Evolutionary conservation across 2,329 filamentous ascomycete genomes (phyloP).

Genomic region (Xylariaceae sp.): DNA sequence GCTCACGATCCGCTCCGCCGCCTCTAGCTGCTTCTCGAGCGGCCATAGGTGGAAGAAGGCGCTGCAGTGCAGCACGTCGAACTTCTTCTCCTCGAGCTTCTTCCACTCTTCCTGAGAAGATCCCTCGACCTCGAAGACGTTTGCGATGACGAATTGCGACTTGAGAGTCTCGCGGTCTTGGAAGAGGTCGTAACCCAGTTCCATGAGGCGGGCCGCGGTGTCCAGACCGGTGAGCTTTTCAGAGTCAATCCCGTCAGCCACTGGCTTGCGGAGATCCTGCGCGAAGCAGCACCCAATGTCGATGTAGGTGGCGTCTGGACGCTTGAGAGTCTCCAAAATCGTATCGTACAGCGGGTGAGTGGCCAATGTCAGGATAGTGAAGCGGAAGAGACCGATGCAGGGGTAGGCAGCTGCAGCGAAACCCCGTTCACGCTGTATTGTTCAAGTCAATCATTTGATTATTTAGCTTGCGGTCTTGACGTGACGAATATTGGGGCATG

Average conservation of each 20-base stretch:
- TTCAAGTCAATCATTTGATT: neutral
- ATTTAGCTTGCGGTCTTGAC: neutral
- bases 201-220: conserved; percentile 18
- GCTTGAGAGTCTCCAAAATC: conserved; percentile 15
- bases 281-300: conserved; percentile 30
- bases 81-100: conserved; percentile 13
- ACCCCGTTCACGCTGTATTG: conserved; percentile 15
- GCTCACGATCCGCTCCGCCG: conserved; percentile 13
- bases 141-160: conserved; percentile 18
- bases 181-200: conserved; percentile 26
- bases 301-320: conserved; percentile 15
- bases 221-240: conserved; percentile 21
- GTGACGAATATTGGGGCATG: neutral
- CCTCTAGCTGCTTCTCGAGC: conserved; percentile 17
- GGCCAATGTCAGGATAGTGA: conserved; percentile 16
- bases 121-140: conserved; percentile 16
- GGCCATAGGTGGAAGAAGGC: conserved; percentile 25
- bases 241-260: conserved; percentile 22
- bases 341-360: conserved; percentile 10
- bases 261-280: conserved; percentile 25
- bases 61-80: conserved; percentile 25
- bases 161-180: conserved; percentile 20
- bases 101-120: conserved; percentile 12
- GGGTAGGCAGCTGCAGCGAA: conserved; percentile 18
- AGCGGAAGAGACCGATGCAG: conserved; percentile 19